Evolutionary conservation across 352 stramenopile species (phyloP).

Genomic region (Phytopythium sindhum): DNA sequence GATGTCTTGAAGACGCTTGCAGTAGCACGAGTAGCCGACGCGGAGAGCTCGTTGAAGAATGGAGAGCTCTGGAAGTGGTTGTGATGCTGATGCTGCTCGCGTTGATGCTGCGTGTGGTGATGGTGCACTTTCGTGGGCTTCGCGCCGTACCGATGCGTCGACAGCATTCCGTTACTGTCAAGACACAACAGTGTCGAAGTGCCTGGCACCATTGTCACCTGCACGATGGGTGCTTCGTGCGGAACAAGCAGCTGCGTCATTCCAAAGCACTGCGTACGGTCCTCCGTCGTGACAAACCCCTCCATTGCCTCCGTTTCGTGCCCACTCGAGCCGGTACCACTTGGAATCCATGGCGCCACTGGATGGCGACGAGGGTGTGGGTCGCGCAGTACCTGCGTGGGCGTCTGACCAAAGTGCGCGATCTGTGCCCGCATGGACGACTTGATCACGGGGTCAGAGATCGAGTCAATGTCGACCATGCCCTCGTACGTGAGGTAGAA

Average conservation of each 20-base stretch:
- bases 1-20: conserved; percentile 38
- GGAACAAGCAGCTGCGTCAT: conserved; percentile 35
- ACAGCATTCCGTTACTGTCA: conserved; percentile 64
- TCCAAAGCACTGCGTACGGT: background rate
- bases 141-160: conserved; percentile 60
- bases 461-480: conserved; percentile 96
- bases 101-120: conserved; percentile 5
- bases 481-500: conserved; percentile 99
- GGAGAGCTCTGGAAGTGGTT: conserved; percentile 15
- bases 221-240: conserved; percentile 55
- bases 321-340: background rate
- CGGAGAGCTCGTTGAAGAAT: conserved; percentile 42
- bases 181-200: conserved; percentile 61
- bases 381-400: conserved; percentile 94
- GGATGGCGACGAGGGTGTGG: conserved; percentile 60
- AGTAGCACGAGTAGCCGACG: conserved; percentile 31
- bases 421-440: conserved; percentile 96
- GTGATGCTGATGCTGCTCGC: background rate
- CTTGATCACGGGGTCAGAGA: conserved; percentile 90
- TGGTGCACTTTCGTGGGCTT: conserved; percentile 54
- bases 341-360: conserved; percentile 7
- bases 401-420: conserved; percentile 97
- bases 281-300: background rate
- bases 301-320: background rate
- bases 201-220: conserved; percentile 43